Conservation (phyloP, 495 filamentous ascomycete species). For the Hypoxylon intermedium region DNA sequence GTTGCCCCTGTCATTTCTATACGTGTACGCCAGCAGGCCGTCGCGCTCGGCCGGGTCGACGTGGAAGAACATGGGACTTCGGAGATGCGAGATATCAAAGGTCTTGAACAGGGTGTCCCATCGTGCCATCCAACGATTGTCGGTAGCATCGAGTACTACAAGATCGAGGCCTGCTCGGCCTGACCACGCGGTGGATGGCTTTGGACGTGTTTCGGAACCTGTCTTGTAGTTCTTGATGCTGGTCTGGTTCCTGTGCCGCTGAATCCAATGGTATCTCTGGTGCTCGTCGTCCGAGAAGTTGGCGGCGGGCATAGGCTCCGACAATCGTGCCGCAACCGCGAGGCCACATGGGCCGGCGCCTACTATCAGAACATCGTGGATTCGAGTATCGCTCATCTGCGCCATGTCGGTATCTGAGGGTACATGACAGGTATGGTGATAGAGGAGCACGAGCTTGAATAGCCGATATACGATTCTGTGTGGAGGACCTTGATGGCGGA, state of each 20-base stretch:
- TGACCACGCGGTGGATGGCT: slow-evolving; percentile 35
- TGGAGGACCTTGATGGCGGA: slow-evolving; percentile 32
- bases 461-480: slow-evolving; percentile 1
- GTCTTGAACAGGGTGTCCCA: slow-evolving; percentile 64
- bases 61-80: slow-evolving; percentile 74
- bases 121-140: slow-evolving; percentile 60
- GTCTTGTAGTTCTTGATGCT: slow-evolving; percentile 37
- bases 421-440: neutral
- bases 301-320: slow-evolving; percentile 66
- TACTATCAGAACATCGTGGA: slow-evolving; percentile 67
- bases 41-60: slow-evolving; percentile 69
- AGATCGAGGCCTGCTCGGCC: slow-evolving; percentile 45
- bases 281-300: slow-evolving; percentile 73
- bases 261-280: slow-evolving; percentile 69
- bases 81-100: slow-evolving; percentile 64
- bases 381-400: slow-evolving; percentile 28
- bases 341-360: slow-evolving; percentile 70
- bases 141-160: slow-evolving; percentile 61
- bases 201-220: slow-evolving; percentile 29
- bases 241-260: slow-evolving; percentile 53
- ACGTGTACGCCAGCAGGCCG: slow-evolving; percentile 65
- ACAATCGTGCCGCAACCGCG: slow-evolving; percentile 64
- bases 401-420: slow-evolving; percentile 2
- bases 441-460: neutral
- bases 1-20: slow-evolving; percentile 54